Percentiles rank a stretch among this genome's conserved stretches.
Conservation (phyloP, 371 early-diverging fungal genomes). For the Mucor lusitanicus region DNA sequence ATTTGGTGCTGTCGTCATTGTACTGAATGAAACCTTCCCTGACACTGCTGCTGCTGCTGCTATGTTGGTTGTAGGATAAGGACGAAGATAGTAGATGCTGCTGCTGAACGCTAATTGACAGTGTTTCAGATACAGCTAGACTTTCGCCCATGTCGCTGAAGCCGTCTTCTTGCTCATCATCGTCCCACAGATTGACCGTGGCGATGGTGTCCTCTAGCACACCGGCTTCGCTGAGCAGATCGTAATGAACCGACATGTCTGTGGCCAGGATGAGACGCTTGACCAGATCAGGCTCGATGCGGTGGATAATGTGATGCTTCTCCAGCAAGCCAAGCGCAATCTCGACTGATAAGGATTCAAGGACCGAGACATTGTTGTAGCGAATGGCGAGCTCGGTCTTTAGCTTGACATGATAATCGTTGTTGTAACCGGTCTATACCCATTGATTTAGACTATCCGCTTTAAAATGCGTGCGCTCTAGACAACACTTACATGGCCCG, state of each 20-base stretch:
- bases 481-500: constrained; percentile 87
- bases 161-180: neutral
- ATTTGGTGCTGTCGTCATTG: neutral
- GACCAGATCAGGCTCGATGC: neutral
- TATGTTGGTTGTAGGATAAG: neutral
- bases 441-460: too few relatives aligned
- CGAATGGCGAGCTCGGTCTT: constrained; percentile 63
- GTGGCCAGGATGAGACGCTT: constrained; percentile 66
- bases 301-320: constrained; percentile 55
- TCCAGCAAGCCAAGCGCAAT: constrained; percentile 61
- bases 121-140: constrained; percentile 1
- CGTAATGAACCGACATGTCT: constrained; percentile 82
- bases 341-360: constrained; percentile 78
- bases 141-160: neutral
- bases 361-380: constrained; percentile 73
- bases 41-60: neutral
- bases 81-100: neutral
- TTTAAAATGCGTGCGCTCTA: too few relatives aligned
- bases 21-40: neutral
- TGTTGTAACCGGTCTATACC: constrained; percentile 82
- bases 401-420: constrained; percentile 81
- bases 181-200: neutral
- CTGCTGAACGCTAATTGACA: neutral
- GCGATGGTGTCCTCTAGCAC: constrained; percentile 16
- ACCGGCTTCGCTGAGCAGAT: constrained; percentile 57